These are phyloP conservation scores for Zygoascus flipseniorum DNA, from an alignment of 805 yeast genomes.

Conservation along the genomic window DNA sequence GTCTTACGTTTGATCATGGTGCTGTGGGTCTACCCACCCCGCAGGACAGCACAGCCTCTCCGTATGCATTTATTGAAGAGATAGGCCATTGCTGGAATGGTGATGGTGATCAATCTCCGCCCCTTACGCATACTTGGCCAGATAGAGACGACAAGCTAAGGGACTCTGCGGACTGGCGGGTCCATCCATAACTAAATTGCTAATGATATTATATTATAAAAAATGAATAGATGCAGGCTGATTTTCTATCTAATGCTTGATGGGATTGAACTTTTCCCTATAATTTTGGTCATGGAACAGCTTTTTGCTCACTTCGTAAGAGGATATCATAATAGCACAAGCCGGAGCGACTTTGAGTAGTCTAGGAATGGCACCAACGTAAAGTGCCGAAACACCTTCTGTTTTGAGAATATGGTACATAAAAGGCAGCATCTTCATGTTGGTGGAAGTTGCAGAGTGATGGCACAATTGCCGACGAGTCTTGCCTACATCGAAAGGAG, in stretches of 20 bases:
- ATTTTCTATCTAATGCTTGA: neutral
- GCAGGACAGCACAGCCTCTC: too few relatives aligned
- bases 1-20: too few relatives aligned
- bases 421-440: slow-evolving; percentile 54
- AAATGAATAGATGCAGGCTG: too few relatives aligned
- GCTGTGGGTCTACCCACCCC: too few relatives aligned
- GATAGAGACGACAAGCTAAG: too few relatives aligned
- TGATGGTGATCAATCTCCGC: too few relatives aligned
- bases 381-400: slow-evolving; percentile 82
- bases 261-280: neutral
- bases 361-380: slow-evolving; percentile 80
- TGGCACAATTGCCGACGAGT: slow-evolving; percentile 75
- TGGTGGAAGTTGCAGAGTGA: slow-evolving; percentile 22
- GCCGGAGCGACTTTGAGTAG: slow-evolving; percentile 90
- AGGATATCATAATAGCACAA: slow-evolving; percentile 96
- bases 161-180: too few relatives aligned
- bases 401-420: slow-evolving; percentile 50
- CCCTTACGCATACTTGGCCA: too few relatives aligned
- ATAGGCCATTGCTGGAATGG: too few relatives aligned
- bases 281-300: slow-evolving; percentile 26
- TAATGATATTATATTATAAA: too few relatives aligned
- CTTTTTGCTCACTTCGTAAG: slow-evolving; percentile 82
- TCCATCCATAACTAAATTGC: too few relatives aligned
- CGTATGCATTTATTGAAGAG: too few relatives aligned
- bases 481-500: slow-evolving; percentile 96